phyloP scores from a whole-genome alignment of 108 stramenopile species.

The Aurantiochytrium sp. region DNA sequence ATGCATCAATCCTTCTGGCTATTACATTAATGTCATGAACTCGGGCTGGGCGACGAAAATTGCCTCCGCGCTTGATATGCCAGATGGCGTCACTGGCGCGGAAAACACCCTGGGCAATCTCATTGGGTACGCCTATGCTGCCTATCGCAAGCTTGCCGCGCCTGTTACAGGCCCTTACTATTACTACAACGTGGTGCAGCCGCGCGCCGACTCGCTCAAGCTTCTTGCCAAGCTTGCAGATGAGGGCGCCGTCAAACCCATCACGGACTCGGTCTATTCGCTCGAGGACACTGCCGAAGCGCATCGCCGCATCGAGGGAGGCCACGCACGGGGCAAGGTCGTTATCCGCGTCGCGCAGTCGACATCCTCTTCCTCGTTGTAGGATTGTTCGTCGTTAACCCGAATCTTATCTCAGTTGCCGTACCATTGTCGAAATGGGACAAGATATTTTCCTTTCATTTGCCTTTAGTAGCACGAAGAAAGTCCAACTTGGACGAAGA shows the following conservation, averaged over 20 bases:
- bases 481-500: too few relatives aligned
- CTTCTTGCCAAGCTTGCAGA: neutral
- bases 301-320: neutral
- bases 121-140: neutral
- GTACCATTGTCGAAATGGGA: too few relatives aligned
- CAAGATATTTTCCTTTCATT: too few relatives aligned
- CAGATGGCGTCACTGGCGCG: slow-evolving; percentile 12
- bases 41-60: neutral
- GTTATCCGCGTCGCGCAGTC: neutral
- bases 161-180: neutral
- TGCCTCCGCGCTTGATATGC: neutral
- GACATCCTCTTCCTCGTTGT: too few relatives aligned
- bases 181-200: neutral
- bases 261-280: neutral
- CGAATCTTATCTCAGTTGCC: too few relatives aligned
- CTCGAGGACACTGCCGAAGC: neutral
- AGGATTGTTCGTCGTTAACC: too few relatives aligned
- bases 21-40: neutral
- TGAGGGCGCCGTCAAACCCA: neutral
- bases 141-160: neutral
- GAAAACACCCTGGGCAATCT: neutral
- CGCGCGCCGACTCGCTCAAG: neutral
- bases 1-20: neutral
- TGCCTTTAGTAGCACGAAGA: too few relatives aligned
- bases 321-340: neutral